A percentile compares a stretch with the other conserved stretches of the same genome.
Evolutionary conservation across 805 yeast genomes (phyloP).

Genomic region (Suhomyces sp.): DNA sequence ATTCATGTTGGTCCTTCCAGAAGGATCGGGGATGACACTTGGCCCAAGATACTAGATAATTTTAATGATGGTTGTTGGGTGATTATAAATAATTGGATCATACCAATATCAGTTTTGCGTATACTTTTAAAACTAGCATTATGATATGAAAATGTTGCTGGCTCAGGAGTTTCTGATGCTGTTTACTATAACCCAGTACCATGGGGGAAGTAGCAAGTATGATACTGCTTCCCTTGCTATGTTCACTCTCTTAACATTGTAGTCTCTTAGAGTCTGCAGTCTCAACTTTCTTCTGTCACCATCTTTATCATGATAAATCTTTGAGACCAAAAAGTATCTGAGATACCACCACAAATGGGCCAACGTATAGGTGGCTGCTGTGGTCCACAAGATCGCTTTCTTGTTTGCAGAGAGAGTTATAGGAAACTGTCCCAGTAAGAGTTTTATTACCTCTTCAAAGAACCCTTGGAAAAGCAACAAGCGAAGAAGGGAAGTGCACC

Average conservation of each 20-base stretch:
- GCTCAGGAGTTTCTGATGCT: constrained; percentile 1
- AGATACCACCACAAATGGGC: constrained; percentile 38
- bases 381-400: constrained; percentile 9
- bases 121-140: no score
- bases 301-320: constrained; percentile 18
- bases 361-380: constrained; percentile 10
- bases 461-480: constrained; percentile 6
- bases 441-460: constrained; percentile 6
- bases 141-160: no score
- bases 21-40: no score
- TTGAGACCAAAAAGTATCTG: constrained; percentile 16
- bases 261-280: constrained; percentile 11
- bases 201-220: constrained; percentile 29
- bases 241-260: constrained; percentile 13
- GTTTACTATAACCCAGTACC: constrained; percentile 28
- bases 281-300: constrained; percentile 14
- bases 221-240: constrained; percentile 11
- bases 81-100: no score
- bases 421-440: neutral
- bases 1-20: no score
- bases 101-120: no score
- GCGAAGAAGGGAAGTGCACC: constrained; percentile 11
- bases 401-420: neutral
- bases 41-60: no score
- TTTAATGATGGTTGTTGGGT: no score